A percentile compares a stretch with the other conserved stretches of the same genome.
Conservation (phyloP, 352 stramenopile species). For the Phytopythium kandeliae region DNA sequence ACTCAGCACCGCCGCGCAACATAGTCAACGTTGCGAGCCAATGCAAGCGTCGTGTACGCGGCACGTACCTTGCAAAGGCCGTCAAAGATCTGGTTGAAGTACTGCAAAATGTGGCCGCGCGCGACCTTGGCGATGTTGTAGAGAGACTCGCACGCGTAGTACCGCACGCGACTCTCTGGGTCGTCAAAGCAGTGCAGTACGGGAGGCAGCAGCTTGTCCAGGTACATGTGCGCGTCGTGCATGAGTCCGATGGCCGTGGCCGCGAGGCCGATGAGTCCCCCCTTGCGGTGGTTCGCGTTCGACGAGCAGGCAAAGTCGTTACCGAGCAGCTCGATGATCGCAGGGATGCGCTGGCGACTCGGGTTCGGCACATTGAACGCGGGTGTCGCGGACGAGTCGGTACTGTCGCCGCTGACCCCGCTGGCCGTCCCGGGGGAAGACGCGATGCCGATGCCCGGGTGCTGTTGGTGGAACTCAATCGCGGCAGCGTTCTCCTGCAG, state of each 20-base stretch:
- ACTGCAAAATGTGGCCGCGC: slow-evolving; percentile 91
- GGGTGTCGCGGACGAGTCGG: slow-evolving; percentile 6
- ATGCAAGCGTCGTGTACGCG: too few relatives aligned
- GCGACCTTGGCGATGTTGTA: slow-evolving; percentile 99
- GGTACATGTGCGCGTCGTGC: slow-evolving; percentile 86
- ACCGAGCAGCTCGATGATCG: slow-evolving; percentile 95
- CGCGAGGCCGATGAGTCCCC: slow-evolving; percentile 97
- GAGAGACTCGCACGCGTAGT: slow-evolving; percentile 99
- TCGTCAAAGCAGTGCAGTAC: slow-evolving; percentile 99
- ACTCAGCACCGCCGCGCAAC: too few relatives aligned
- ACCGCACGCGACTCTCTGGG: slow-evolving; percentile 95
- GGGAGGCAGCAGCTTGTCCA: slow-evolving; percentile 94
- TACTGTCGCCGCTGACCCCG: slow-evolving; percentile 13
- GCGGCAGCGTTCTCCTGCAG: slow-evolving; percentile 92
- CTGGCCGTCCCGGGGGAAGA: slow-evolving; percentile 13
- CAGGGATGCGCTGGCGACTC: slow-evolving; percentile 82
- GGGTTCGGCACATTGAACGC: slow-evolving; percentile 26
- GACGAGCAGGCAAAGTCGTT: slow-evolving; percentile 98
- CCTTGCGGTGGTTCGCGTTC: slow-evolving; percentile 99
- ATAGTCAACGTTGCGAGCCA: too few relatives aligned
- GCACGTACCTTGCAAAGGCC: slow-evolving; percentile 70
- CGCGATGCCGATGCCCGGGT: slow-evolving; percentile 14
- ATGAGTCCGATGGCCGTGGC: slow-evolving; percentile 97
- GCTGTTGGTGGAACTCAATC: slow-evolving; percentile 58
- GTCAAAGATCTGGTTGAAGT: slow-evolving; percentile 99